These are phyloP conservation scores for Pythium scleroteichum DNA, from an alignment of 352 stramenopile species.

Conservation along the genomic window DNA sequence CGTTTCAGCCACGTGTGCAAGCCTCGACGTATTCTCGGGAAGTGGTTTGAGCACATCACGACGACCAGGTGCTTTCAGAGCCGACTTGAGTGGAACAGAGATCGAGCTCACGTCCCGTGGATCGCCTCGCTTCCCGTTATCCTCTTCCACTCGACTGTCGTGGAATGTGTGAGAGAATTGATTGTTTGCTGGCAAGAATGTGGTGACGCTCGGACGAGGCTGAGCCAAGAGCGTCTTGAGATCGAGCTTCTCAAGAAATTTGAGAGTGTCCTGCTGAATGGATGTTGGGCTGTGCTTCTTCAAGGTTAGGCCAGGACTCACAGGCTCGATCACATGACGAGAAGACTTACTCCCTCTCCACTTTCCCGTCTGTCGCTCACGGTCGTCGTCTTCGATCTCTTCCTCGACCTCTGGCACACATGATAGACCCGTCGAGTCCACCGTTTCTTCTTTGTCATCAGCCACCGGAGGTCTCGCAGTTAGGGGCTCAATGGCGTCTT, in stretches of 20 bases:
- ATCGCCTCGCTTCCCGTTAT: neutral
- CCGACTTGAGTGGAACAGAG: neutral
- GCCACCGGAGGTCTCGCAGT: constrained; percentile 30
- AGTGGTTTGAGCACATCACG: constrained; percentile 3
- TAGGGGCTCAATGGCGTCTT: constrained; percentile 53
- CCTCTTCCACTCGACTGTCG: constrained; percentile 12
- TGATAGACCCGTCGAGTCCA: constrained; percentile 15
- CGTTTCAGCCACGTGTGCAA: constrained; percentile 60
- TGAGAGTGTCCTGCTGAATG: constrained; percentile 49
- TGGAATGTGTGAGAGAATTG: neutral
- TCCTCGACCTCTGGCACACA: constrained; percentile 27
- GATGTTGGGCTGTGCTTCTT: neutral
- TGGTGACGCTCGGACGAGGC: constrained; percentile 51
- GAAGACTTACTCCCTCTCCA: neutral
- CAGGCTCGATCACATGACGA: neutral
- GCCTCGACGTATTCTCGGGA: constrained; percentile 21
- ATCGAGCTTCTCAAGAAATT: constrained; percentile 62
- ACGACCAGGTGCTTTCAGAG: constrained; percentile 9
- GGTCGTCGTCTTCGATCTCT: constrained; percentile 29
- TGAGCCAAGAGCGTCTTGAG: constrained; percentile 63
- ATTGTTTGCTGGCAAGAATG: constrained; percentile 21
- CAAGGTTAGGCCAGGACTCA: constrained; percentile 1
- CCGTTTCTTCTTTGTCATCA: constrained; percentile 17
- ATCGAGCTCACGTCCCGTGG: too few relatives aligned
- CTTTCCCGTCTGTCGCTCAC: neutral